Evolutionary conservation across 495 filamentous ascomycete genomes (phyloP), one percentile per base, ranked within the genome.

Genomic region (Talaromyces proteolyticus): DNA sequence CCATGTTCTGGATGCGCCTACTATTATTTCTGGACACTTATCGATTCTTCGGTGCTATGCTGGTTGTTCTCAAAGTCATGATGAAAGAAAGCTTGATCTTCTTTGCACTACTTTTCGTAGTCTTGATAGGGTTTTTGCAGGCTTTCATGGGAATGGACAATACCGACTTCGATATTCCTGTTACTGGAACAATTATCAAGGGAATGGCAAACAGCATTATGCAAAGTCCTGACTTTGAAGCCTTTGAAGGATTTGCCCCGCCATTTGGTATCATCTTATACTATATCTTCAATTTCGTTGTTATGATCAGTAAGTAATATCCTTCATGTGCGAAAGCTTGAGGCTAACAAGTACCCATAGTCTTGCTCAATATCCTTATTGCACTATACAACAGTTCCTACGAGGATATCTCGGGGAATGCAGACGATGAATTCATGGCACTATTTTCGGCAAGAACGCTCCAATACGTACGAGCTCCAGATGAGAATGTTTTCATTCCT

Each of bases 21-120:
- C 75, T 97, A 51, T 81, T 98, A 6, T 98, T 95, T 61, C 77
- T 98, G 7, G 93, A 98, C 70, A 86, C 83, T 0, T 89, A 93
- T 70, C 85, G 87, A 52, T 98, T 98, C 76, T 97, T 98, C 55
- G 93, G 93, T 39, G 89, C 89, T 45, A 97, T 98, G 94, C 77
- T 98, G 26, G 91, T 97, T 6, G 88, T 98, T 4, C 71, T 98
- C 26, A 91, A 96, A 59, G 91, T 97, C 44, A 97, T 98, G 94
- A 97, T 98, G 93, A 89, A 91, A 58, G 93, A 98, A 62, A 94
- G 88, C 49, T 68, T 98, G 47, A 96, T 97, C 54, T 98, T 98
- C 76, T 98, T 98, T 57, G 88, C 91, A 6, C 77, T 98, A n/a
- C 79, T 98, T 4, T 69, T 84, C 44, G 83, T 96, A 44, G 85